A percentile compares a stretch with the other conserved stretches of the same genome.
Evolutionary conservation across 2,329 filamentous ascomycete genomes (phyloP).

Genomic region (Stagonosporopsis rhizophila): DNA sequence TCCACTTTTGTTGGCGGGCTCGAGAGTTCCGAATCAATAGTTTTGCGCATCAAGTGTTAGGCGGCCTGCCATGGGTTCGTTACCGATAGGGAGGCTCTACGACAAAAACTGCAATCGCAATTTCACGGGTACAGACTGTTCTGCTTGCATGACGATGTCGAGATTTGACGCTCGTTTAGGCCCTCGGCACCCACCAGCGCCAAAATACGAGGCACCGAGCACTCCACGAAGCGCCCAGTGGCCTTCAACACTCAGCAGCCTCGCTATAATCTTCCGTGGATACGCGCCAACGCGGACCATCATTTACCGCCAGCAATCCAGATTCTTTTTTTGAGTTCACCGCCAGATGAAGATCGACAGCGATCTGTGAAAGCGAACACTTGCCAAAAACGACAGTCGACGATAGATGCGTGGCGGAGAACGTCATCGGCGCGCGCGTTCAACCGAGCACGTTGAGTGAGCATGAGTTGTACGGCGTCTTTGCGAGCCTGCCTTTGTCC

Average conservation of each 20-base stretch:
- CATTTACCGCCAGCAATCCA: slow-evolving; percentile 10
- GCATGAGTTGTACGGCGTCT: slow-evolving; percentile 7
- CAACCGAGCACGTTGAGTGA: slow-evolving; percentile 1
- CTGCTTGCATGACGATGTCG: slow-evolving; percentile 19
- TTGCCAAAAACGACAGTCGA: slow-evolving; percentile 17
- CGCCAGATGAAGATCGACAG: slow-evolving; percentile 15
- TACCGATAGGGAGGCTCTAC: slow-evolving; percentile 5
- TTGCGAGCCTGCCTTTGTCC: slow-evolving; percentile 5
- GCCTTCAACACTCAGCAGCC: slow-evolving; percentile 6
- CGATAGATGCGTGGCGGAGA: slow-evolving; percentile 12
- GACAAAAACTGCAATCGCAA: slow-evolving; percentile 19
- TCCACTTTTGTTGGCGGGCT: slow-evolving; percentile 17
- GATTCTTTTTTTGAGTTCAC: slow-evolving; percentile 9
- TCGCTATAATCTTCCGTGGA: background rate
- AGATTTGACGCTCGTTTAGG: slow-evolving; percentile 14
- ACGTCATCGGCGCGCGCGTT: slow-evolving; percentile 5
- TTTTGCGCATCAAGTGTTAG: slow-evolving; percentile 10
- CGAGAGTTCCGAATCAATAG: slow-evolving; percentile 24
- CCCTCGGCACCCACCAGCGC: slow-evolving; percentile 19
- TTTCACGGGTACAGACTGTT: slow-evolving; percentile 17
- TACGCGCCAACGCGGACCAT: slow-evolving; percentile 10
- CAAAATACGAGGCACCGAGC: slow-evolving; percentile 18
- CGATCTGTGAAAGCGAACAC: slow-evolving; percentile 10
- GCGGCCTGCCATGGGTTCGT: slow-evolving; percentile 8
- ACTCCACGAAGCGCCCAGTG: slow-evolving; percentile 16